A percentile compares a stretch with the other conserved stretches of the same genome.
These are phyloP conservation scores for Leucaena leucocephala DNA, from an alignment of 306 rosid genomes.

Conservation along the genomic window DNA sequence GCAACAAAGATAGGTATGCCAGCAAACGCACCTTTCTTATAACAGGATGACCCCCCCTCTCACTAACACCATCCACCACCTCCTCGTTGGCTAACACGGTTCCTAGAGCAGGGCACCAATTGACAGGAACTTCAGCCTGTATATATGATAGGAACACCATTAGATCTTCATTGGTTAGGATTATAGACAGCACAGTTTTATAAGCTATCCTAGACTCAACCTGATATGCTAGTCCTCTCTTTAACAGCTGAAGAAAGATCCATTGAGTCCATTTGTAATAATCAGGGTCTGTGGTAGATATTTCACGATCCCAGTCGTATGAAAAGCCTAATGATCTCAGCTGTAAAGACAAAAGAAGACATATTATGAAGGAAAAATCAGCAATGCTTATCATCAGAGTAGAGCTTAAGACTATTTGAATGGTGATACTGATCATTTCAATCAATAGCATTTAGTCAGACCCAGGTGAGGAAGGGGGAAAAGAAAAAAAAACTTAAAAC, in stretches of 20 bases:
- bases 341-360: conserved; percentile 55
- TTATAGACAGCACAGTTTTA: conserved; percentile 13
- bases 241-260: conserved; percentile 92
- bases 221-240: conserved; percentile 97
- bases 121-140: conserved; percentile 99
- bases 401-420: conserved; percentile 11
- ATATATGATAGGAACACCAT: conserved; percentile 29
- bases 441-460: not conserved
- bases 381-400: conserved; percentile 17
- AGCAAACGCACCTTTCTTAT: conserved; percentile 69
- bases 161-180: conserved; percentile 24
- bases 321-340: conserved; percentile 95
- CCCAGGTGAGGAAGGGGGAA: not conserved
- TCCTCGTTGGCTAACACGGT: conserved; percentile 99
- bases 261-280: conserved; percentile 98
- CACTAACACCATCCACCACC: conserved; percentile 95
- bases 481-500: not conserved
- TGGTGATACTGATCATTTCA: conserved; percentile 5
- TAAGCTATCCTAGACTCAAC: conserved; percentile 47
- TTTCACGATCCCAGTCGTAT: conserved; percentile 96
- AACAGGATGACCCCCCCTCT: conserved; percentile 96
- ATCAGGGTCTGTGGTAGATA: conserved; percentile 89
- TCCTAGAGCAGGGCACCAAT: conserved; percentile 99
- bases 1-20: conserved; percentile 20
- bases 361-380: conserved; percentile 36